Conservation (phyloP, 129 eudicot genomes). For the Arctium minus region DNA sequence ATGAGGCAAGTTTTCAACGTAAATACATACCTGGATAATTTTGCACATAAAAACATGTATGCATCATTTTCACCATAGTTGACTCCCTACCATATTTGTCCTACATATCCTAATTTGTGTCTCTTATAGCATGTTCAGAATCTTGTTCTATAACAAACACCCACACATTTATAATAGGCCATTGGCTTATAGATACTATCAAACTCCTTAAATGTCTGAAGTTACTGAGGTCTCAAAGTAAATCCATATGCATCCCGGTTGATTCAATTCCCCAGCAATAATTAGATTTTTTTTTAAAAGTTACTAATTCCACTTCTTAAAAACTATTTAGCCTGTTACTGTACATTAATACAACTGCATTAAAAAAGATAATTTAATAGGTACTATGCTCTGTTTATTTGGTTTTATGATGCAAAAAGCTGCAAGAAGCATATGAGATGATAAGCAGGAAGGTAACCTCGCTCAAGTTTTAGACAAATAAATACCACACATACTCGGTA, state of each 20-base stretch:
- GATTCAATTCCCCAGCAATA: conserved; percentile 13
- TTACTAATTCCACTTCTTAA: not conserved
- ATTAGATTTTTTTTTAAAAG: not conserved
- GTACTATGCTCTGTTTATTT: no score
- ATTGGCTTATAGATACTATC: conserved; percentile 67
- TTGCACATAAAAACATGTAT: not conserved
- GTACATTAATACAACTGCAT: not conserved
- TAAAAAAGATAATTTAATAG: not conserved
- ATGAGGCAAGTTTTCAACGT: not conserved
- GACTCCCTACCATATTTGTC: not conserved
- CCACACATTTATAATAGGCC: not conserved
- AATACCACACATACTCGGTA: no score
- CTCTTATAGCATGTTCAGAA: not conserved
- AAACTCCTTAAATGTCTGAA: conserved; percentile 72
- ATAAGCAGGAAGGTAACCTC: not conserved
- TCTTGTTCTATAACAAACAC: not conserved
- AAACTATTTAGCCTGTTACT: not conserved
- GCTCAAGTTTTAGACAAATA: not conserved
- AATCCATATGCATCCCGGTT: conserved; percentile 96
- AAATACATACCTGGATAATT: not conserved
- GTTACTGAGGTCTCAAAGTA: conserved; percentile 91
- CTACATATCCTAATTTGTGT: not conserved
- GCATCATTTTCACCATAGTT: conserved; percentile 14
- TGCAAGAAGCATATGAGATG: not conserved
- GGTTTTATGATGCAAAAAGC: not conserved